Evolutionary conservation across 805 yeast genomes (phyloP).

Genomic region (Lachancea mirantina): DNA sequence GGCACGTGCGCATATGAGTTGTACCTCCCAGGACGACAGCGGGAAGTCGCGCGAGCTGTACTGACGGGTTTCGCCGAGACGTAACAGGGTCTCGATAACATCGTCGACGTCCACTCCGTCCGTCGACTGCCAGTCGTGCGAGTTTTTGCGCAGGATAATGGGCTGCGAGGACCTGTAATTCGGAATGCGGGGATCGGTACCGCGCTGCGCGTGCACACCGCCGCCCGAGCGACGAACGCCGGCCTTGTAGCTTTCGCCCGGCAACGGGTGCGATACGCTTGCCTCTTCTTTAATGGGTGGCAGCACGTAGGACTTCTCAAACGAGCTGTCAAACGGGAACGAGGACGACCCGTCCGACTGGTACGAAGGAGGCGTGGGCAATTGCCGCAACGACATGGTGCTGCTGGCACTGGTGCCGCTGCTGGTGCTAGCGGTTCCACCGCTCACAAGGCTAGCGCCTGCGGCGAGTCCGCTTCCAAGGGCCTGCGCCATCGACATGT

Average conservation of each 20-base stretch:
- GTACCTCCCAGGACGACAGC: slow-evolving; percentile 46
- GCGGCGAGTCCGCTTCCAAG: slow-evolving; percentile 7
- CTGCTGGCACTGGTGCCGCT: slow-evolving; percentile 7
- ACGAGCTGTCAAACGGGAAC: slow-evolving; percentile 8
- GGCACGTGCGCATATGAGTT: slow-evolving; percentile 48
- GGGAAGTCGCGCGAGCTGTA: slow-evolving; percentile 42
- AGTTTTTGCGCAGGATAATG: slow-evolving; percentile 24
- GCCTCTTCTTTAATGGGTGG: slow-evolving; percentile 12
- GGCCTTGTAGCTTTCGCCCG: slow-evolving; percentile 2
- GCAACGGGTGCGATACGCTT: slow-evolving; percentile 7
- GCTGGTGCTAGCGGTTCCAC: slow-evolving; percentile 12
- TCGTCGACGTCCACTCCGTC: slow-evolving; percentile 48
- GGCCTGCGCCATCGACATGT: slow-evolving; percentile 30
- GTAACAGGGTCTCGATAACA: slow-evolving; percentile 53
- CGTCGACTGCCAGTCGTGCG: slow-evolving; percentile 23
- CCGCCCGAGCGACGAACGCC: neutral
- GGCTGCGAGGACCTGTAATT: slow-evolving; percentile 14
- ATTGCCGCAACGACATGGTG: neutral
- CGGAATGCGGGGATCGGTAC: slow-evolving; percentile 13
- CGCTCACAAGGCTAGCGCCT: slow-evolving; percentile 2
- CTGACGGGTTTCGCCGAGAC: slow-evolving; percentile 40
- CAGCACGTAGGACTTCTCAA: slow-evolving; percentile 5
- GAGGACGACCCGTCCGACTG: slow-evolving; percentile 9
- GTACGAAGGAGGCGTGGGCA: slow-evolving; percentile 6
- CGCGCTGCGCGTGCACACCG: neutral